Evolutionary conservation across 805 yeast species (phyloP).

Genomic region (Metschnikowia chrysomelidarum): DNA sequence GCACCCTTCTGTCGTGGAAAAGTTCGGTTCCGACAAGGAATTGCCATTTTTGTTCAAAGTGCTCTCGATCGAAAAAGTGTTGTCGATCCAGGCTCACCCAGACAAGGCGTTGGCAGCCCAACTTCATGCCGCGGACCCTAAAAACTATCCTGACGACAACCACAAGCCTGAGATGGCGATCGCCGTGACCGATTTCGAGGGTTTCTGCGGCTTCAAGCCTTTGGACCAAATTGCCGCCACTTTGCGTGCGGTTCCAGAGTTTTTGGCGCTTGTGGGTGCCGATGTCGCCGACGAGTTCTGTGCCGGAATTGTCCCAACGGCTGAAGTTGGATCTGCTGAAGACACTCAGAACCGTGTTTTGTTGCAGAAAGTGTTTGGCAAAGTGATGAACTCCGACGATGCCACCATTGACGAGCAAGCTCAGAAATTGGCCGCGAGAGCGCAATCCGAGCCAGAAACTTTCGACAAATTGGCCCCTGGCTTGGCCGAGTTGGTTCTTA

Average conservation of each 20-base stretch:
- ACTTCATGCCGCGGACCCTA: constrained; percentile 80
- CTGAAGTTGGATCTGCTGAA: constrained; percentile 48
- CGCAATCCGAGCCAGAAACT: constrained; percentile 54
- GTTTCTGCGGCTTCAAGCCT: constrained; percentile 97
- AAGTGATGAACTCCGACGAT: constrained; percentile 81
- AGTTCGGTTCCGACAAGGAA: constrained; percentile 68
- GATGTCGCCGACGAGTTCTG: constrained; percentile 55
- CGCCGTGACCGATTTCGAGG: constrained; percentile 94
- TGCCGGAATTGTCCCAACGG: constrained; percentile 44
- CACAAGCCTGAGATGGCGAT: constrained; percentile 99
- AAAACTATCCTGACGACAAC: constrained; percentile 94
- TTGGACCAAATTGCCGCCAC: constrained; percentile 69
- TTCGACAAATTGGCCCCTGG: constrained; percentile 49
- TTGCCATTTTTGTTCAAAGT: constrained; percentile 94
- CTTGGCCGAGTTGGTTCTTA: constrained; percentile 69
- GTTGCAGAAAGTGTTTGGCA: constrained; percentile 72
- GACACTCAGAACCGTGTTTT: constrained; percentile 60
- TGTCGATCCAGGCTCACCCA: constrained; percentile 97
- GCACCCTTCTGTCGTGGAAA: constrained; percentile 54
- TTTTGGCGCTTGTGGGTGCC: constrained; percentile 65
- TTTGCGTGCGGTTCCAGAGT: constrained; percentile 73
- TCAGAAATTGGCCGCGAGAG: constrained; percentile 61
- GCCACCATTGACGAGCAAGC: constrained; percentile 56
- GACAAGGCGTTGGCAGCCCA: constrained; percentile 80
- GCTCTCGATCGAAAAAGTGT: constrained; percentile 85